Conservation (phyloP, 371 early-diverging fungal genomes). For the Mucor racemosus region DNA sequence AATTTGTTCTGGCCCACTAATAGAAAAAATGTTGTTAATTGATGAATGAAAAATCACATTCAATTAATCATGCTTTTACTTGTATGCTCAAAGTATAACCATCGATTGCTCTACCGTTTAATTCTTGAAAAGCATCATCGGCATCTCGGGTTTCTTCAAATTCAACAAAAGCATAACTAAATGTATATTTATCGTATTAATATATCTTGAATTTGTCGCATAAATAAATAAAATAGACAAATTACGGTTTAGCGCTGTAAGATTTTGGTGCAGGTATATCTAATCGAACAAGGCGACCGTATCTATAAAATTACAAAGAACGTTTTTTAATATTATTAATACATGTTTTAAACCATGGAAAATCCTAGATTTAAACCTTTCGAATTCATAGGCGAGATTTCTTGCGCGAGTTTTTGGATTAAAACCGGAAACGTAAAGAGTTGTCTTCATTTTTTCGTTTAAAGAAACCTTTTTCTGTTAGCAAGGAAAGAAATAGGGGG, state of each 20-base stretch:
- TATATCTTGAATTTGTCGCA: slow-evolving; percentile 5
- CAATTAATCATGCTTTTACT: slow-evolving; percentile 42
- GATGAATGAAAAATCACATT: neutral
- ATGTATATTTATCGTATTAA: neutral
- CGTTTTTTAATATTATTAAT: neutral
- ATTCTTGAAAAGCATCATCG: slow-evolving; percentile 85
- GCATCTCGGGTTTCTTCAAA: slow-evolving; percentile 89
- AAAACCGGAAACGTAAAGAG: slow-evolving; percentile 81
- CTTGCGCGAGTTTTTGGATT: slow-evolving; percentile 70
- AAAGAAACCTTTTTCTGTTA: neutral
- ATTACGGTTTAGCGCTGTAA: slow-evolving; percentile 69
- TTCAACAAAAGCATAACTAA: slow-evolving; percentile 92
- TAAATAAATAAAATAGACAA: slow-evolving; percentile 6
- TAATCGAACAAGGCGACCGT: slow-evolving; percentile 81
- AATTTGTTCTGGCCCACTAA: slow-evolving; percentile 19
- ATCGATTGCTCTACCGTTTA: slow-evolving; percentile 84
- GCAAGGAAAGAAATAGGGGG: slow-evolving; percentile 6
- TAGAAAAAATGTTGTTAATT: neutral
- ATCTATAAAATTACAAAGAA: slow-evolving; percentile 48
- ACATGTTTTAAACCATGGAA: neutral
- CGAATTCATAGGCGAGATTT: slow-evolving; percentile 86
- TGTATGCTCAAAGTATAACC: slow-evolving; percentile 82
- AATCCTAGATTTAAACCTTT: slow-evolving; percentile 55
- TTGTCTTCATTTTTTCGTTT: slow-evolving; percentile 31
- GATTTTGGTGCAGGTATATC: slow-evolving; percentile 84